Evolutionary conservation across 768 basidiomycete genomes (phyloP).

Genomic region (Mycena sanguinolenta): DNA sequence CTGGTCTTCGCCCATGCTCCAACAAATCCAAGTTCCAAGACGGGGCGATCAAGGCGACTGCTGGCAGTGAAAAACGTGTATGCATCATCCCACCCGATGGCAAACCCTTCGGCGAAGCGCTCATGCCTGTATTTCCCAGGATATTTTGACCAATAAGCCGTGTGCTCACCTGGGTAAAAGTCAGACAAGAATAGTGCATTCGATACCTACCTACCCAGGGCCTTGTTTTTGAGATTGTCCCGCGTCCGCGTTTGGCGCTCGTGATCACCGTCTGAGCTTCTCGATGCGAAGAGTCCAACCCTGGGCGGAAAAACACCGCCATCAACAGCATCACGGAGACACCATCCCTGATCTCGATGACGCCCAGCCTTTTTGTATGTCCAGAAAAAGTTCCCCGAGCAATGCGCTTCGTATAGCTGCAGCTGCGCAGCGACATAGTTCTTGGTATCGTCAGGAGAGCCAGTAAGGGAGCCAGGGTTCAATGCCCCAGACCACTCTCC

Average conservation of each 20-base stretch:
- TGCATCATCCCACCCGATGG: constrained; percentile 80
- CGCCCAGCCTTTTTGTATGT: constrained; percentile 78
- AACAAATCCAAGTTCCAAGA: constrained; percentile 75
- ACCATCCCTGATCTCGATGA: constrained; percentile 81
- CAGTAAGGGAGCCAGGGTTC: constrained; percentile 69
- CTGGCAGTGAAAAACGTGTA: constrained; percentile 63
- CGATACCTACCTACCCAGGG: constrained; percentile 45
- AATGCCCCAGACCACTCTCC: constrained; percentile 88
- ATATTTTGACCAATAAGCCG: constrained; percentile 59
- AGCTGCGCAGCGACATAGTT: constrained; percentile 75
- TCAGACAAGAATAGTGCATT: not conserved
- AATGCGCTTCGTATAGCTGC: constrained; percentile 69
- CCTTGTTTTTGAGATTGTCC: constrained; percentile 45
- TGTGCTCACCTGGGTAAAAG: constrained; percentile 50
- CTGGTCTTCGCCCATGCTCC: constrained; percentile 69
- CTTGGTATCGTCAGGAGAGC: constrained; percentile 52
- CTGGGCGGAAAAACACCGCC: constrained; percentile 71
- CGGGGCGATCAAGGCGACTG: constrained; percentile 38
- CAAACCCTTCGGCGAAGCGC: constrained; percentile 76
- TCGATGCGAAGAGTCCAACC: constrained; percentile 58
- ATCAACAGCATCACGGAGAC: constrained; percentile 72
- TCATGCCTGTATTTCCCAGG: constrained; percentile 74
- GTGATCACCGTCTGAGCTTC: constrained; percentile 35
- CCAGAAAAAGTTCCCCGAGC: constrained; percentile 89
- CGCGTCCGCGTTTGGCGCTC: constrained; percentile 40